A percentile compares a stretch with the other conserved stretches of the same genome.
These are phyloP conservation scores for Xylaria cubensis DNA, from an alignment of 495 filamentous ascomycete genomes.

Conservation along the genomic window DNA sequence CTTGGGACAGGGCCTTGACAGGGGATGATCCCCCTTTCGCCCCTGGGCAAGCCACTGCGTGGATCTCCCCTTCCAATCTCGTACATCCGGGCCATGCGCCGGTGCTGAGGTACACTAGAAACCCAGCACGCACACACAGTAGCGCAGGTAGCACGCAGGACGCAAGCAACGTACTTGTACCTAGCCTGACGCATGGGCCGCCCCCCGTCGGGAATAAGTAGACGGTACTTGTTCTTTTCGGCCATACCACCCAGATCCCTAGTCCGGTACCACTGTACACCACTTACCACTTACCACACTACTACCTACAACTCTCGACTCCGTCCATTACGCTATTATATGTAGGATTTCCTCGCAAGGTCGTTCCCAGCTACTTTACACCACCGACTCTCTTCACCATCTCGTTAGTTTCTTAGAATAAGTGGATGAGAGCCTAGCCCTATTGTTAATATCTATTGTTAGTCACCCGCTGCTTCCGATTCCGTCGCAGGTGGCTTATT, in stretches of 20 bases:
- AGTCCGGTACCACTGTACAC: constrained; percentile 12
- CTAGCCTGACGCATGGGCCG: constrained; percentile 27
- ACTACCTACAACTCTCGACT: background rate
- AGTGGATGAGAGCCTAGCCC: constrained; percentile 6
- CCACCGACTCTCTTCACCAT: constrained; percentile 22
- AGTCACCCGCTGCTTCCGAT: background rate
- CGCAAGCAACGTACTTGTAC: background rate
- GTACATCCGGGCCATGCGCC: constrained; percentile 21
- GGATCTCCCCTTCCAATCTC: constrained; percentile 26
- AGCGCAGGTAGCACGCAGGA: background rate
- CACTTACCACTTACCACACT: background rate
- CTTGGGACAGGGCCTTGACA: background rate
- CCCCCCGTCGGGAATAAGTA: constrained; percentile 23
- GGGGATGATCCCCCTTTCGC: constrained; percentile 19
- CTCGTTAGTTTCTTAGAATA: constrained; percentile 11
- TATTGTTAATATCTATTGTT: constrained; percentile 11
- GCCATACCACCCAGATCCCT: constrained; percentile 4
- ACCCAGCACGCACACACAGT: background rate
- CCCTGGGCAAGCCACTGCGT: background rate
- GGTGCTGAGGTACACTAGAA: constrained; percentile 14
- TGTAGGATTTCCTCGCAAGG: constrained; percentile 29
- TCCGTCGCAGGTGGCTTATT: background rate
- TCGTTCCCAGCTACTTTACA: constrained; percentile 15
- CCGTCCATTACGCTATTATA: constrained; percentile 17
- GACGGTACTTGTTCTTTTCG: constrained; percentile 24